Conservation (phyloP, 176 grass and related monocot genomes). For the Elymus sibiricus region DNA sequence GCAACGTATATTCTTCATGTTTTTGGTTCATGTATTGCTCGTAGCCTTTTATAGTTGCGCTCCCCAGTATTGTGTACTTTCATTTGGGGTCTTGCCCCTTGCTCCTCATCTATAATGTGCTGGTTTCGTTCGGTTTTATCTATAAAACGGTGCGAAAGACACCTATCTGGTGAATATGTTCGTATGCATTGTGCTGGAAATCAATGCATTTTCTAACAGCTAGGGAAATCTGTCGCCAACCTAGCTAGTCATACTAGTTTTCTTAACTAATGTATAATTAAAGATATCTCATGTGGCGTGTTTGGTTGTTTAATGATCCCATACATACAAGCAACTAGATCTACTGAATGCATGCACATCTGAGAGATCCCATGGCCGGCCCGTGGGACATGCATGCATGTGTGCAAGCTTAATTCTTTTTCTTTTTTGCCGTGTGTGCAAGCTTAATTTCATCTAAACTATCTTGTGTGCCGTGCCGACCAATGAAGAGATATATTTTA, state of each 20-base stretch:
- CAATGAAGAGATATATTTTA: not conserved
- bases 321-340: not conserved
- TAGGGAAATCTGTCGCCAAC: slow-evolving; percentile 36
- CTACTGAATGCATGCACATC: not conserved
- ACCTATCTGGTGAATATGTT: too few species aligned
- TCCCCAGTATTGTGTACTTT: too few species aligned
- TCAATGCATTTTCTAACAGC: slow-evolving; percentile 34
- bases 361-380: not conserved
- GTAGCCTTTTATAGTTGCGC: too few species aligned
- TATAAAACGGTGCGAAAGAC: too few species aligned
- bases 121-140: too few species aligned
- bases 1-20: too few species aligned
- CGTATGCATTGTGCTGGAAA: slow-evolving; percentile 30
- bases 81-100: too few species aligned
- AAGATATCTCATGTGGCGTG: not conserved
- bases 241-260: not conserved
- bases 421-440: too few species aligned
- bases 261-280: not conserved
- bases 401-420: slow-evolving; percentile 22
- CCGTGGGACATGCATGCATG: not conserved
- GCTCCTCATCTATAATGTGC: too few species aligned
- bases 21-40: too few species aligned
- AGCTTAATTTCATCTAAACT: not conserved
- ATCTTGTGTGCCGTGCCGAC: slow-evolving; percentile 14
- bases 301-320: slow-evolving; percentile 7